A percentile compares a stretch with the other conserved stretches of the same genome.
These are phyloP conservation scores for Nigrospora osmanthi DNA, from an alignment of 2,329 filamentous ascomycete genomes.

Conservation along the genomic window DNA sequence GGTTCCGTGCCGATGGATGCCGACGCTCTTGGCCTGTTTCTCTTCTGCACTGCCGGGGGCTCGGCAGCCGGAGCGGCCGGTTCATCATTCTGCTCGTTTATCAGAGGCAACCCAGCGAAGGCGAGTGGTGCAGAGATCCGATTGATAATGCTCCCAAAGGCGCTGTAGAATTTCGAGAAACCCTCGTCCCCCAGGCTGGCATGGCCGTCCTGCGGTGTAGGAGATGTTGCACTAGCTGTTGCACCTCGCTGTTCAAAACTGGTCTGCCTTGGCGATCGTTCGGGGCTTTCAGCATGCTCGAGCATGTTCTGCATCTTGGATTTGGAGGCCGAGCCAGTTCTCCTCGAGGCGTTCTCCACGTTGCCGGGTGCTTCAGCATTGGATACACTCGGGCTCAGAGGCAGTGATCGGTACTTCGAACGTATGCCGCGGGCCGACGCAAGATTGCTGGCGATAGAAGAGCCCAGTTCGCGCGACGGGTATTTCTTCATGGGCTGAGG, in stretches of 20 bases:
- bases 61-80: constrained; percentile 29
- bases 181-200: constrained; percentile 55
- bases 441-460: constrained; percentile 82
- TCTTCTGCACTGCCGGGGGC: constrained; percentile 25
- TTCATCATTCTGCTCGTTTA: constrained; percentile 37
- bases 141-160: constrained; percentile 83
- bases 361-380: constrained; percentile 67
- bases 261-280: constrained; percentile 15
- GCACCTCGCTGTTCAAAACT: constrained; percentile 13
- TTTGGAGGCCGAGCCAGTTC: constrained; percentile 40
- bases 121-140: constrained; percentile 84
- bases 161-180: constrained; percentile 86
- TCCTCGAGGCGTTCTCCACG: constrained; percentile 48
- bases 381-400: constrained; percentile 64
- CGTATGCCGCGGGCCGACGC: constrained; percentile 79
- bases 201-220: constrained; percentile 18
- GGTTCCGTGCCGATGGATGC: constrained; percentile 44
- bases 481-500: constrained; percentile 31
- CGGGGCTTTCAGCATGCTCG: constrained; percentile 33
- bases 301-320: constrained; percentile 50
- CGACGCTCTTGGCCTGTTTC: constrained; percentile 25
- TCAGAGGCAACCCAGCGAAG: constrained; percentile 83
- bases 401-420: constrained; percentile 55
- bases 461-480: constrained; percentile 61
- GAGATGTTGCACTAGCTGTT: constrained; percentile 14